These are phyloP conservation scores for Tetracladium marchalianum DNA, from an alignment of 495 filamentous ascomycete species.

Conservation along the genomic window DNA sequence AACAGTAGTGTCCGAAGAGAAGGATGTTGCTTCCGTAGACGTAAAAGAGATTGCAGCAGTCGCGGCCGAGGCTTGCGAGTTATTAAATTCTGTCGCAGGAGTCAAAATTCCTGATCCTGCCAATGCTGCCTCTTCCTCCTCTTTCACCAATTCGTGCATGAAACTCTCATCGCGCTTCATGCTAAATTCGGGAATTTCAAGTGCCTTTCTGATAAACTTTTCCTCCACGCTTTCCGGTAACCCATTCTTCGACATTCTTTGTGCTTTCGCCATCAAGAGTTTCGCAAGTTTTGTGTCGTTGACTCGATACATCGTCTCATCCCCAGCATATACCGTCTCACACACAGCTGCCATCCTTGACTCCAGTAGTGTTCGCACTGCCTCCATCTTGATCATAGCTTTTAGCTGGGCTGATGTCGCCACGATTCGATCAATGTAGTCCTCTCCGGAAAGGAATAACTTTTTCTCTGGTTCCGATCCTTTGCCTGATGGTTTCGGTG, in stretches of 20 bases:
- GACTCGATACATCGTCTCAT: constrained; percentile 73
- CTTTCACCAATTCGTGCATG: constrained; percentile 22
- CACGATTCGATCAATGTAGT: constrained; percentile 56
- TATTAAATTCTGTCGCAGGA: constrained; percentile 28
- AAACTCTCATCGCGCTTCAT: constrained; percentile 40
- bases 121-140: constrained; percentile 18
- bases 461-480: constrained; percentile 32
- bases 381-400: constrained; percentile 3
- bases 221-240: constrained; percentile 80
- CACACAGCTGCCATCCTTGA: constrained; percentile 55
- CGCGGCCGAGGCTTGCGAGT: constrained; percentile 22
- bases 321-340: constrained; percentile 70
- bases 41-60: constrained; percentile 28
- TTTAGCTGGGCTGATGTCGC: constrained; percentile 18
- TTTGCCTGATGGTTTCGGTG: constrained; percentile 25
- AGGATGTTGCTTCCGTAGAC: constrained; percentile 35
- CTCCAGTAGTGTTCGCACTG: constrained; percentile 26
- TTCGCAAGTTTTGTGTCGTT: constrained; percentile 57
- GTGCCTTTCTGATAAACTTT: constrained; percentile 62
- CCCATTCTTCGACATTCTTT: constrained; percentile 49
- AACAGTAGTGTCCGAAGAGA: constrained; percentile 12
- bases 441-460: constrained; percentile 70
- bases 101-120: constrained; percentile 24
- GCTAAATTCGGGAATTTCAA: constrained; percentile 63
- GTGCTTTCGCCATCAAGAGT: constrained; percentile 62